A percentile compares a stretch with the other conserved stretches of the same genome.
These are phyloP conservation scores for Colletotrichum musae DNA, from an alignment of 2,329 filamentous ascomycete genomes.

Conservation along the genomic window DNA sequence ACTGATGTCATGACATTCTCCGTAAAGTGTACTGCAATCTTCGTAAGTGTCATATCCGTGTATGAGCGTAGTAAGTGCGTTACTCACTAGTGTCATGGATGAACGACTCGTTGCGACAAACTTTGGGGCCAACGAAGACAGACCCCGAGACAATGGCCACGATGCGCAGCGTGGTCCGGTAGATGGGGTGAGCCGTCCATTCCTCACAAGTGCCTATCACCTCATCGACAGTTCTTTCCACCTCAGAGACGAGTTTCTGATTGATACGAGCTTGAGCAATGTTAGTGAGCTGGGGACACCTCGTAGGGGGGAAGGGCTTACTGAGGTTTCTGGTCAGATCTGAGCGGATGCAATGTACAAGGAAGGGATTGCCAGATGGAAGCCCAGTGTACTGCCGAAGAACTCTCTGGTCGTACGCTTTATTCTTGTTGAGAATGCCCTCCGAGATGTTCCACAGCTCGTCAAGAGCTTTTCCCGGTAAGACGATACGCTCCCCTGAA, in stretches of 20 bases:
- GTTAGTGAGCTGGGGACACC: not conserved
- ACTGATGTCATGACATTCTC: conserved; percentile 19
- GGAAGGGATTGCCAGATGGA: conserved; percentile 27
- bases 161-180: conserved; percentile 55
- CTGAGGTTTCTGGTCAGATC: conserved; percentile 25
- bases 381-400: conserved; percentile 27
- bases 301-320: not conserved
- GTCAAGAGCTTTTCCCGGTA: conserved; percentile 16
- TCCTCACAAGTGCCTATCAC: conserved; percentile 52
- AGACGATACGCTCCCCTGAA: conserved; percentile 15
- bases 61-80: conserved; percentile 55
- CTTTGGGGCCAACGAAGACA: conserved; percentile 59
- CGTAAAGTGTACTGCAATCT: conserved; percentile 41
- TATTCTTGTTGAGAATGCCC: conserved; percentile 26
- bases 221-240: conserved; percentile 45
- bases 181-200: conserved; percentile 54
- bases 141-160: conserved; percentile 59
- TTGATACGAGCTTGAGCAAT: conserved; percentile 5
- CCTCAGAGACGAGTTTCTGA: conserved; percentile 9
- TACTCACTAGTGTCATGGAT: conserved; percentile 58
- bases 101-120: conserved; percentile 58
- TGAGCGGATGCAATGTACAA: conserved; percentile 27
- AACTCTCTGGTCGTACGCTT: conserved; percentile 28
- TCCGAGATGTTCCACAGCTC: conserved; percentile 32
- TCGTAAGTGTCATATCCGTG: conserved; percentile 41